Conservation (phyloP, 2,329 filamentous ascomycete species). For the Niveomyces coronatus region DNA sequence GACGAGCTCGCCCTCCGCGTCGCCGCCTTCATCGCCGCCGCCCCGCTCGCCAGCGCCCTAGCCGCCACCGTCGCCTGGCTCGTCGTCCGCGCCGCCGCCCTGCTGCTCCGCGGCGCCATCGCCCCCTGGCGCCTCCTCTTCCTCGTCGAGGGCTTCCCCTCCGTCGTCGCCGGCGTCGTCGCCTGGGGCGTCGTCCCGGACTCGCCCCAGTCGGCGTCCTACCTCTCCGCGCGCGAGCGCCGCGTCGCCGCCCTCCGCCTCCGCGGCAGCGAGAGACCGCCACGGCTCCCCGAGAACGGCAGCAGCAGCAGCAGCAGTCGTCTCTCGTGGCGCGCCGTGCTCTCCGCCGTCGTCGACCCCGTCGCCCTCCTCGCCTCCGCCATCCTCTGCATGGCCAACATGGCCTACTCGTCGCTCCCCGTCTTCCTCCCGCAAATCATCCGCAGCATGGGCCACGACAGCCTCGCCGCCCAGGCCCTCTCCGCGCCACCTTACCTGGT, state of each 20-base stretch:
- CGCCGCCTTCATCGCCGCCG: conserved; percentile 80
- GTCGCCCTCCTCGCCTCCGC: conserved; percentile 64
- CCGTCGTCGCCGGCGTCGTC: conserved; percentile 60
- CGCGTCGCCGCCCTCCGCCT: conserved; percentile 63
- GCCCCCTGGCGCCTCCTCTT: conserved; percentile 82
- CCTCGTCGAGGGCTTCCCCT: conserved; percentile 76
- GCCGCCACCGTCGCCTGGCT: conserved; percentile 70
- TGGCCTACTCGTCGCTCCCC: conserved; percentile 78
- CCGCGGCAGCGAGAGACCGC: conserved; percentile 39
- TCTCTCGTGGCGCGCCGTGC: conserved; percentile 46
- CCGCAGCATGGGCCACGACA: conserved; percentile 61
- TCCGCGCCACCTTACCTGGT: conserved; percentile 72
- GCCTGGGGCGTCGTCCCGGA: conserved; percentile 73
- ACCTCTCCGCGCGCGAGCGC: conserved; percentile 52
- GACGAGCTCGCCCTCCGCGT: conserved; percentile 75
- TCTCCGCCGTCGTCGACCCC: conserved; percentile 51
- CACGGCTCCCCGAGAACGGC: conserved; percentile 12
- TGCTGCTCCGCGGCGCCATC: conserved; percentile 57
- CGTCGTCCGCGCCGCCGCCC: conserved; percentile 58
- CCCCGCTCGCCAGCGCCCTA: conserved; percentile 65
- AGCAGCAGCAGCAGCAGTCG: conserved; percentile 15
- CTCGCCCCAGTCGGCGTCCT: conserved; percentile 54
- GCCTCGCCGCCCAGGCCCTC: conserved; percentile 62
- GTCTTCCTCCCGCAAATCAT: conserved; percentile 81
- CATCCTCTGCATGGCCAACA: conserved; percentile 83